These are phyloP conservation scores for Penicillium psychrosexuale DNA, from an alignment of 2,329 filamentous ascomycete genomes.

Conservation along the genomic window DNA sequence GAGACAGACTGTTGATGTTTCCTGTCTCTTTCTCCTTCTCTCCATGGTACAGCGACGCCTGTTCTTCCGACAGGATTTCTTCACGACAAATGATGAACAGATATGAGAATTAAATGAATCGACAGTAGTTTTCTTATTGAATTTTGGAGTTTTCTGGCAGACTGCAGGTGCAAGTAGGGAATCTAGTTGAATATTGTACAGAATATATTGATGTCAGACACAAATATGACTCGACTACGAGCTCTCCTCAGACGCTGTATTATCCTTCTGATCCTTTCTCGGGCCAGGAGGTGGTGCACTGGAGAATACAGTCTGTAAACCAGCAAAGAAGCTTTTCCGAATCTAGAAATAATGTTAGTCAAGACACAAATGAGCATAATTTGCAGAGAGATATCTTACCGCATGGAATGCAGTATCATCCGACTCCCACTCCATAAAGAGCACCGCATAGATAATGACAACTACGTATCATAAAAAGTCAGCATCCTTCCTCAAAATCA, in stretches of 20 bases:
- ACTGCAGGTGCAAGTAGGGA: conserved; percentile 1
- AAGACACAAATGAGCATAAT: neutral
- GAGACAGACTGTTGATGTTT: neutral
- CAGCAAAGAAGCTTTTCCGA: conserved; percentile 34
- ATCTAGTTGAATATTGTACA: conserved; percentile 7
- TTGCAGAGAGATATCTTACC: conserved; percentile 28
- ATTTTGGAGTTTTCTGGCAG: neutral
- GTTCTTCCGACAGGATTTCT: conserved; percentile 18
- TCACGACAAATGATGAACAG: conserved; percentile 25
- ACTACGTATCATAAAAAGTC: conserved; percentile 28
- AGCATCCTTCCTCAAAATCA: conserved; percentile 7
- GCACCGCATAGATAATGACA: conserved; percentile 42
- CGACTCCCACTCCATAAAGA: conserved; percentile 48
- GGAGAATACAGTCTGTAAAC: conserved; percentile 33
- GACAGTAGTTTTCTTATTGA: neutral
- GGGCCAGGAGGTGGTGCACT: conserved; percentile 31
- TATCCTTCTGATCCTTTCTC: conserved; percentile 20
- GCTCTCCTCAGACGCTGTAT: conserved; percentile 1
- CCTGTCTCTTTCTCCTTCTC: conserved; percentile 7
- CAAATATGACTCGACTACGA: neutral
- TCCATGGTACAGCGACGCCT: conserved; percentile 20
- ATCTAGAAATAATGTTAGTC: conserved; percentile 23
- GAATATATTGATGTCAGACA: neutral
- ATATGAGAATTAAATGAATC: conserved; percentile 25
- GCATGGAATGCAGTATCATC: conserved; percentile 41